Base-by-base conservation (phyloP, 805 yeast species). In the Millerago galiae region DNA sequence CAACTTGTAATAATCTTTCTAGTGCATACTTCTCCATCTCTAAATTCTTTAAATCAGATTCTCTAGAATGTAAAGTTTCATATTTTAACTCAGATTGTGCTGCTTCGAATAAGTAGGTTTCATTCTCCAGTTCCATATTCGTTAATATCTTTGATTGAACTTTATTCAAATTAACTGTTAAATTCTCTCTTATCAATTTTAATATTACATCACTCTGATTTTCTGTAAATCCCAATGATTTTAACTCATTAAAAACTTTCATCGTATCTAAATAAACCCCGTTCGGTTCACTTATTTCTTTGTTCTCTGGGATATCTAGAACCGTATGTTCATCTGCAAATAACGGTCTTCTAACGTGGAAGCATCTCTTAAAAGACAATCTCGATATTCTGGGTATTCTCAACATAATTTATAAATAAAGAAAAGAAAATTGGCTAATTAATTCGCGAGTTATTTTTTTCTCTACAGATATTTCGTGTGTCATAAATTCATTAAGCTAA, bases 21-120 rank as follows among this genome's bases (percentile, higher is more conserved):
- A 91, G 58, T 8, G 78, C 74, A 45, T 83, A 81, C 34, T 83
- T 74, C 36, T 79, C 77, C 45, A 79, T 74, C 17, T 83, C 78
- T 41, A 82, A 69, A 41, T 80, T 82, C 50, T 79, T 80, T 41
- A 83, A 68, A 47, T 86, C 85, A 11, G 70, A 66, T 48, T 83
- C 89, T 50, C 97, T 67, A 26, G 83, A 74, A 33, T 81, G 72
- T 33, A 82, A 79, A 18, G 89, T 76, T 53, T 89, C 96, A 35
- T 83, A 86, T 38, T 83, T 64, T 30, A 91, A 63, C 60, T 91
- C 98, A 42, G 90, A 82, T 47, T 87, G 87, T 0, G 96, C 96
- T 27, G 96, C 95, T 58, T 89, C 91, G 60, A 88, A 90, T 12
- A 93, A 64, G 57, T 91, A 93, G 17, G 78, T 74, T 54, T 91